Evolutionary conservation across 148 eudicot genomes (phyloP).

Genomic region (Bassia scoparia): DNA sequence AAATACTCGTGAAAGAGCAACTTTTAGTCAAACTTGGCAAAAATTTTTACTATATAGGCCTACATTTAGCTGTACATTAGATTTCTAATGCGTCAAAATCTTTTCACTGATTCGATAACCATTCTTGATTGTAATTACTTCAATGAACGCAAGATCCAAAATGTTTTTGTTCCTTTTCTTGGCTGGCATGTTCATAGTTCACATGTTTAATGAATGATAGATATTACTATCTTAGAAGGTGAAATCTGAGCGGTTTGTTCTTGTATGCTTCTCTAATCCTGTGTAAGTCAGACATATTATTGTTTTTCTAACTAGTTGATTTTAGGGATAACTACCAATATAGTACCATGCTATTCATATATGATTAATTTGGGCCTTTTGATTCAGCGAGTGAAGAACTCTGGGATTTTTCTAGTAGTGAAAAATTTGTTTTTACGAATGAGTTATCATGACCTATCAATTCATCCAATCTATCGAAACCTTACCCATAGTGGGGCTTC

Average conservation of each 20-base stretch:
- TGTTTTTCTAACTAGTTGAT: not conserved
- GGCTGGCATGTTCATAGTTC: conserved; percentile 84
- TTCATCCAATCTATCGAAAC: no score
- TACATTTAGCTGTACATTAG: not conserved
- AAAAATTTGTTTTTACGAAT: no score
- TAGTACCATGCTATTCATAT: not conserved
- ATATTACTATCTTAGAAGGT: conserved; percentile 91
- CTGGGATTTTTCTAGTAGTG: not conserved
- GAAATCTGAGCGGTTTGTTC: conserved; percentile 92
- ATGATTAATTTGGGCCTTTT: not conserved
- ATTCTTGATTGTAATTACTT: not conserved
- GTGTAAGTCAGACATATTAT: conserved; percentile 39
- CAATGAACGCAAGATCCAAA: conserved; percentile 1
- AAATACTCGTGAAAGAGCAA: not conserved
- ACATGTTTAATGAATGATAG: conserved; percentile 99
- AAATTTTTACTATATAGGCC: no score
- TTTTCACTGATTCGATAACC: not conserved
- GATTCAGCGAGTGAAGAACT: not conserved
- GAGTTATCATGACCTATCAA: not conserved
- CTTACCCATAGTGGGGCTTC: no score
- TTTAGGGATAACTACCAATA: no score
- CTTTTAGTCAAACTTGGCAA: not conserved
- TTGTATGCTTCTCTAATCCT: conserved; percentile 51
- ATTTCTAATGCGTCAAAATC: not conserved
- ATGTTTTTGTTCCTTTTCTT: conserved; percentile 13